Conservation (phyloP, 495 filamentous ascomycete species). For the Ramalina intermedia region DNA sequence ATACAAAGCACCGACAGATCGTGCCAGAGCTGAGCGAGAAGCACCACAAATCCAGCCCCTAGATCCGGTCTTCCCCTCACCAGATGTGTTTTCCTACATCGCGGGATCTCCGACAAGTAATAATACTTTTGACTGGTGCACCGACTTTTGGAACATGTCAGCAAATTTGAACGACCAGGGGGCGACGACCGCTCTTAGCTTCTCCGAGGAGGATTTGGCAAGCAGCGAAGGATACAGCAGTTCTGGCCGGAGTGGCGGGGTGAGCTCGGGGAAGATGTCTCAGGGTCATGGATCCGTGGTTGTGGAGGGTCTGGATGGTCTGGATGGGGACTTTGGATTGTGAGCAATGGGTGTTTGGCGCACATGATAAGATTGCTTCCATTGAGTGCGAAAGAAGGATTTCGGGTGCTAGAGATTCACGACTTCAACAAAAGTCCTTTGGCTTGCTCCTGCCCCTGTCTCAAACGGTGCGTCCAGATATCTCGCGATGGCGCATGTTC, state of each 20-base stretch:
- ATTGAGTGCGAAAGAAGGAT: too few species aligned
- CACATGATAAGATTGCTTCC: too few species aligned
- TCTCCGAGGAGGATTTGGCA: conserved; percentile 62
- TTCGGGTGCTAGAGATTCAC: too few species aligned
- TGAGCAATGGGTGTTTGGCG: background rate
- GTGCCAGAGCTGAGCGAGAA: background rate
- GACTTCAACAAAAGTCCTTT: too few species aligned
- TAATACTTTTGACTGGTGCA: conserved; percentile 23
- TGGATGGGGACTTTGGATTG: conserved; percentile 8
- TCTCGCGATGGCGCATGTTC: too few species aligned
- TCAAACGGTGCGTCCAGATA: too few species aligned
- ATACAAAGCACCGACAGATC: background rate
- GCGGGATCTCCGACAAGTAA: conserved; percentile 7
- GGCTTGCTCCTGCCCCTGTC: too few species aligned
- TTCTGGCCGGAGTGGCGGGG: conserved; percentile 16
- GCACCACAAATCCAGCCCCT: conserved; percentile 4
- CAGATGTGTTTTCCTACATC: conserved; percentile 15
- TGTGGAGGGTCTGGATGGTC: conserved; percentile 16
- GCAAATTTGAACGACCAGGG: conserved; percentile 25
- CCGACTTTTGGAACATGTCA: conserved; percentile 28
- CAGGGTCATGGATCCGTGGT: conserved; percentile 9
- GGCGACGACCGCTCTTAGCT: conserved; percentile 56
- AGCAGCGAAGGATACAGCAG: conserved; percentile 20
- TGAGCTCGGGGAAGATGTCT: conserved; percentile 7
- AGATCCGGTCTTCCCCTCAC: conserved; percentile 19